Conservation (phyloP, 2,329 filamentous ascomycete genomes). For the Colletotrichum salicis region DNA sequence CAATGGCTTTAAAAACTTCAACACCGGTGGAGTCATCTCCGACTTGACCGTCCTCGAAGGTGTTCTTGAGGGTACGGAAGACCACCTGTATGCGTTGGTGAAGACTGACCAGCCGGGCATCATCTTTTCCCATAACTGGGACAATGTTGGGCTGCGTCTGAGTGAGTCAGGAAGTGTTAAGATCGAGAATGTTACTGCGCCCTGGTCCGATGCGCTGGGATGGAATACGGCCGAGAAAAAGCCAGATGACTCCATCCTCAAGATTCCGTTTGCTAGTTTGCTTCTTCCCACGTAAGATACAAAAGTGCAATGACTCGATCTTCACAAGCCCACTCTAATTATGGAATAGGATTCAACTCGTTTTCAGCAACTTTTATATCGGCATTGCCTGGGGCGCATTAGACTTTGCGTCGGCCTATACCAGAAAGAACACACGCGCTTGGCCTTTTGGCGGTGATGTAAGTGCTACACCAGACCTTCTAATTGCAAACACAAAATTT, state of each 20-base stretch:
- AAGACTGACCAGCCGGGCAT: slow-evolving; percentile 68
- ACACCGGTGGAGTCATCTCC: slow-evolving; percentile 73
- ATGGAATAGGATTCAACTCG: slow-evolving; percentile 64
- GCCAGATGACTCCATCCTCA: slow-evolving; percentile 60
- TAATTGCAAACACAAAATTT: rapidly evolving
- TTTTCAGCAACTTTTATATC: slow-evolving; percentile 75
- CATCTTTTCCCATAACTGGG: slow-evolving; percentile 70
- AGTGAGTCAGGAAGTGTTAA: slow-evolving; percentile 72
- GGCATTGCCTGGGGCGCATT: slow-evolving; percentile 71
- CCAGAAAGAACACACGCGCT: slow-evolving; percentile 63
- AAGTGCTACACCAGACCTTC: slow-evolving; percentile 29
- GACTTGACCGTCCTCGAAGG: slow-evolving; percentile 75
- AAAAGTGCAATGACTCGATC: too few species aligned
- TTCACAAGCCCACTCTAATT: not conserved
- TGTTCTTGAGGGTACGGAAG: slow-evolving; percentile 64
- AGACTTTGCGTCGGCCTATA: slow-evolving; percentile 66
- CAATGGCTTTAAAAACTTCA: slow-evolving; percentile 73
- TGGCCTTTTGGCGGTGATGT: slow-evolving; percentile 74
- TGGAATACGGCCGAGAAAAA: slow-evolving; percentile 64
- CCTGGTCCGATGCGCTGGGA: slow-evolving; percentile 71
- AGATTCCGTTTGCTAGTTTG: slow-evolving; percentile 65
- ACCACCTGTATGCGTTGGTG: slow-evolving; percentile 73
- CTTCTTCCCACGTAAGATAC: slow-evolving; percentile 64
- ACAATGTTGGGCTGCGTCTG: slow-evolving; percentile 71
- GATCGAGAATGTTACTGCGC: slow-evolving; percentile 65